phyloP scores from a whole-genome alignment of 2,329 filamentous ascomycete species.

The Nothomitra cinnamomea region DNA sequence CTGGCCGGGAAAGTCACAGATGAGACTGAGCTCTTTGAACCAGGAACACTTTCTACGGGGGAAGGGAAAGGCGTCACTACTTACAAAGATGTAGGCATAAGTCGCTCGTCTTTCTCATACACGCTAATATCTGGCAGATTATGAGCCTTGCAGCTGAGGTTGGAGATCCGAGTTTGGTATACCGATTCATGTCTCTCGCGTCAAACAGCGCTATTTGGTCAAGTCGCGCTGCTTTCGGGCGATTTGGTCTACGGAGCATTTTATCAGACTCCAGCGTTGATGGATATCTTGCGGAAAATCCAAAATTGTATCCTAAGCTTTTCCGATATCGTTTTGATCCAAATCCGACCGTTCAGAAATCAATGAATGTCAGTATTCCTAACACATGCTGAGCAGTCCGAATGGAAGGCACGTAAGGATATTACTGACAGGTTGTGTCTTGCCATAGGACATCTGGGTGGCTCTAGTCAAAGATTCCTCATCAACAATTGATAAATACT shows the following conservation, averaged over 20 bases:
- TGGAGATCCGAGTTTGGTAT: constrained; percentile 87
- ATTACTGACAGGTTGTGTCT: too few species aligned
- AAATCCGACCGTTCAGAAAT: constrained; percentile 77
- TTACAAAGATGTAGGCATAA: constrained; percentile 52
- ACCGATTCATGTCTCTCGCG: constrained; percentile 95
- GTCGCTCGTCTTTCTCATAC: background rate
- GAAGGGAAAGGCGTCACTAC: constrained; percentile 82
- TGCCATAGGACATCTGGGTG: constrained; percentile 77
- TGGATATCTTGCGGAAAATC: constrained; percentile 58
- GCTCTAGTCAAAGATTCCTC: constrained; percentile 81
- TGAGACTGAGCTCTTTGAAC: constrained; percentile 87
- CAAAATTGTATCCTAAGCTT: constrained; percentile 87
- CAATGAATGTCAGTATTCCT: constrained; percentile 48
- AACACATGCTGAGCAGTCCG: too few species aligned
- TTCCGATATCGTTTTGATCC: constrained; percentile 92
- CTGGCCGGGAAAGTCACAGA: constrained; percentile 61
- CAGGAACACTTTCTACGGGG: constrained; percentile 74
- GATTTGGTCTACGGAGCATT: constrained; percentile 83
- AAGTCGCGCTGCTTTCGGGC: constrained; percentile 86
- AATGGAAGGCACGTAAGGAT: too few species aligned
- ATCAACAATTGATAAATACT: constrained; percentile 59
- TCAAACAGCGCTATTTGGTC: constrained; percentile 96
- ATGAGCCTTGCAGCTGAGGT: constrained; percentile 91
- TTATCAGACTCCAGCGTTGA: constrained; percentile 64
- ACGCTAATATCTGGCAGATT: constrained; percentile 29